These are phyloP conservation scores for Phytopythium kandeliae DNA, from an alignment of 352 stramenopile species.

Conservation along the genomic window DNA sequence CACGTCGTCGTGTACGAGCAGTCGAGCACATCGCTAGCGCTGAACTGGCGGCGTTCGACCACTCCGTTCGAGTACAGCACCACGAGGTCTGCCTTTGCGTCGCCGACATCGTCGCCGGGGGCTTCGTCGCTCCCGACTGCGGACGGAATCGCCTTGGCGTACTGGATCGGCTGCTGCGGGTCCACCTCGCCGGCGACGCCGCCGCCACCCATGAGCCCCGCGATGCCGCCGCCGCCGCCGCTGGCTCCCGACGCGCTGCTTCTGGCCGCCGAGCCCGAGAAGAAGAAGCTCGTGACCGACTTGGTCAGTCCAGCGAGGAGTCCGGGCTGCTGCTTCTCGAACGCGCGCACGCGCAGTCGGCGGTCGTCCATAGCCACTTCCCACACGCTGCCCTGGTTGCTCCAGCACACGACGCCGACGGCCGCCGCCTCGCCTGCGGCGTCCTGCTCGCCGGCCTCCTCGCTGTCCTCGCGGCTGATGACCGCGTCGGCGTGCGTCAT, in stretches of 20 bases:
- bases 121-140: constrained; percentile 6
- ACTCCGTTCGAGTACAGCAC: constrained; percentile 63
- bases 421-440: constrained; percentile 7
- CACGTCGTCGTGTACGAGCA: constrained; percentile 45
- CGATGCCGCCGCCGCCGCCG: neutral
- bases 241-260: constrained; percentile 7
- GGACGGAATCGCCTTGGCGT: constrained; percentile 40
- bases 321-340: constrained; percentile 60
- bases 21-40: constrained; percentile 54
- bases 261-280: constrained; percentile 26
- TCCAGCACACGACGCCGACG: constrained; percentile 70
- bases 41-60: constrained; percentile 69
- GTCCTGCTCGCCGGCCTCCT: neutral
- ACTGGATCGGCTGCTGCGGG: constrained; percentile 46
- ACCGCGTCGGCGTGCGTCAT: constrained; percentile 36
- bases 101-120: constrained; percentile 8
- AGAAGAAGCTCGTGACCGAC: constrained; percentile 78
- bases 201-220: neutral
- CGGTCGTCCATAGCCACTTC: constrained; percentile 75
- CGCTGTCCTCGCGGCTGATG: constrained; percentile 5
- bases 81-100: constrained; percentile 51
- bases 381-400: constrained; percentile 72
- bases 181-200: constrained; percentile 26
- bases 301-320: constrained; percentile 70
- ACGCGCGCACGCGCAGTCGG: constrained; percentile 65